Conservation (phyloP, 768 basidiomycete species). For the Omphalotus guepiniiformis region DNA sequence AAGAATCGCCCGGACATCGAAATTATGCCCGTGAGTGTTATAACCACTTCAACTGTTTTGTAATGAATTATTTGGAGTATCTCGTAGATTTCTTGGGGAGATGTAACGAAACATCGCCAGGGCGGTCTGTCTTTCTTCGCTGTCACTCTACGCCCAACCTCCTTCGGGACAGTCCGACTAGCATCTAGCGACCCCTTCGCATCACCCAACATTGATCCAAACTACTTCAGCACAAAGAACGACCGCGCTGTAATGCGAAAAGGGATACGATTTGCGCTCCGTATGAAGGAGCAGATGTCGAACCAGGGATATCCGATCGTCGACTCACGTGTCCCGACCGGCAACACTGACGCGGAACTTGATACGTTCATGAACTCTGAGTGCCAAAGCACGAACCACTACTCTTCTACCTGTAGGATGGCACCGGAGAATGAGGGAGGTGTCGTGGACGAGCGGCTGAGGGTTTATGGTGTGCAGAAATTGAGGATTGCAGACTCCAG, state of each 20-base stretch:
- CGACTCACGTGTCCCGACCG: constrained; percentile 5
- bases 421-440: constrained; percentile 18
- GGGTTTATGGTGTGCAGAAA: constrained; percentile 38
- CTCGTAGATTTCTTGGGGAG: no score
- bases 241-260: constrained; percentile 25
- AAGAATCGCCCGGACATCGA: constrained; percentile 35
- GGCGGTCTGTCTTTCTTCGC: constrained; percentile 19
- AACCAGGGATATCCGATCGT: constrained; percentile 21
- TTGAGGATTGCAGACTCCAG: constrained; percentile 34
- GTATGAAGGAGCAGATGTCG: constrained; percentile 20
- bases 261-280: constrained; percentile 17
- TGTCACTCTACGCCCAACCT: constrained; percentile 18
- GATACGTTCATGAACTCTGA: constrained; percentile 1
- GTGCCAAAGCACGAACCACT: constrained; percentile 6
- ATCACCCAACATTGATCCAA: constrained; percentile 26
- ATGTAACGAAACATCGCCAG: no score
- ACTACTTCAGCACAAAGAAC: constrained; percentile 19
- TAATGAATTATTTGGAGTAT: no score
- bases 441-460: constrained; percentile 38
- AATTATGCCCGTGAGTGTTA: constrained; percentile 27
- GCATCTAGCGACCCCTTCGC: constrained; percentile 25
- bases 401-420: constrained; percentile 12
- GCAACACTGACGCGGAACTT: not conserved
- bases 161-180: constrained; percentile 17
- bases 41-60: no score